Evolutionary conservation across 805 yeast species (phyloP), one percentile per base, ranked within the genome.

Genomic region (Brettanomyces anomalus): DNA sequence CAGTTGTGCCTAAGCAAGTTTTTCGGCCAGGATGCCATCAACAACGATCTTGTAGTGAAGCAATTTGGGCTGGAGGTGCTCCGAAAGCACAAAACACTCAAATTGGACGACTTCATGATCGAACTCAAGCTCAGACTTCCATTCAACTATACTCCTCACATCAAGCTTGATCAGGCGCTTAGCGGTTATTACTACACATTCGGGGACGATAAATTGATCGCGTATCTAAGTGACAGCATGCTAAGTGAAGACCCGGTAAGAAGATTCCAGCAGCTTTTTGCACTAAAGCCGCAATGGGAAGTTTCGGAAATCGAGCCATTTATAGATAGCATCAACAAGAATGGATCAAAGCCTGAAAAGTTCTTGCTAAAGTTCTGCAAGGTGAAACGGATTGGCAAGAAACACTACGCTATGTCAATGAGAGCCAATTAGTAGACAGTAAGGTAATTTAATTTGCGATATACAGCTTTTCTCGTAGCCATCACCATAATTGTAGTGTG

Each of bases 91-190:
- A 33, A 35, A 3, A 32, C 40, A 3, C 46, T 47, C 13, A 46
- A 46, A 39, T 41, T 49, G 14, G 74, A 75, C 34, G 86, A 81
- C 45, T 76, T 87, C 53, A 52, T 79, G 46, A 68, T 83, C 39
- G 71, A 72, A 41, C 76, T 89, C 79, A 76, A 78, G 51, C 66
- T 79, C 1, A 63, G 71, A 5, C 67, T 85, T 35, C 89, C 93
- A 72, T 76, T 58, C 72, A 77, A 64, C 37, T 61, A 60, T 41
- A 50, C 50, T 20, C 64, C 64, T 1, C 77, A 73, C 39, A 72
- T 81, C 35, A 72, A 80, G 16, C 65, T 84, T 14, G 81, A 78
- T 44, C 48, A 83, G 14, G 55, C 62, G 3, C 60, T 74, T 4
- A 36, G 21, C 3, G 63, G 59, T 3, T 18, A 70, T 52, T 81